Conservation (phyloP, 2,329 filamentous ascomycete genomes). For the Penicillium sumatraense region DNA sequence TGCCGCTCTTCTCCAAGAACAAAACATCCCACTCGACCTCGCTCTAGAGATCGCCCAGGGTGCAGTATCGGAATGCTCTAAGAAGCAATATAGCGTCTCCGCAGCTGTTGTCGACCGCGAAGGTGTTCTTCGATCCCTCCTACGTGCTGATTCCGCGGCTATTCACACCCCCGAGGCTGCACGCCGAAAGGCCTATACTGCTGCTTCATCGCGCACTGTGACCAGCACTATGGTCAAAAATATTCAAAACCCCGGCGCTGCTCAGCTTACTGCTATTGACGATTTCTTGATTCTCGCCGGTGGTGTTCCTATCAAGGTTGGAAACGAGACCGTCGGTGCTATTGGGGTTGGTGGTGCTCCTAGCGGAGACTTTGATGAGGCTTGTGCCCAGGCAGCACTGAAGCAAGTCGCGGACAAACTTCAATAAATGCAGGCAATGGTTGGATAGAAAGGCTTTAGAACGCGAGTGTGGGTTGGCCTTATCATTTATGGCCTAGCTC, state of each 20-base stretch:
- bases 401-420: background rate
- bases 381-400: background rate
- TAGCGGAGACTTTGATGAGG: background rate
- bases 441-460: too few species aligned
- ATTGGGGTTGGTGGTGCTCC: conserved; percentile 1
- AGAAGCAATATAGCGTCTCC: conserved; percentile 1
- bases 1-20: background rate
- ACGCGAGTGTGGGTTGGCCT: too few species aligned
- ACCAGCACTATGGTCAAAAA: background rate
- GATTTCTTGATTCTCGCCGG: background rate
- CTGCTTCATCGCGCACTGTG: background rate
- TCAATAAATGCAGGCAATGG: too few species aligned
- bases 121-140: background rate
- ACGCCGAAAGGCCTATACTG: conserved; percentile 1
- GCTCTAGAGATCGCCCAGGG: background rate
- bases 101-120: background rate
- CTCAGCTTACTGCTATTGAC: background rate
- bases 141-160: background rate
- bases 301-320: background rate
- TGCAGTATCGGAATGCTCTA: background rate
- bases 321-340: background rate
- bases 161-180: background rate
- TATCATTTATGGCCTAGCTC: too few species aligned
- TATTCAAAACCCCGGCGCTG: background rate
- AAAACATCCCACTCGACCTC: background rate